A percentile compares a stretch with the other conserved stretches of the same genome.
Conservation (phyloP, 1,139 yeast genomes). For the Pichia sp. region DNA sequence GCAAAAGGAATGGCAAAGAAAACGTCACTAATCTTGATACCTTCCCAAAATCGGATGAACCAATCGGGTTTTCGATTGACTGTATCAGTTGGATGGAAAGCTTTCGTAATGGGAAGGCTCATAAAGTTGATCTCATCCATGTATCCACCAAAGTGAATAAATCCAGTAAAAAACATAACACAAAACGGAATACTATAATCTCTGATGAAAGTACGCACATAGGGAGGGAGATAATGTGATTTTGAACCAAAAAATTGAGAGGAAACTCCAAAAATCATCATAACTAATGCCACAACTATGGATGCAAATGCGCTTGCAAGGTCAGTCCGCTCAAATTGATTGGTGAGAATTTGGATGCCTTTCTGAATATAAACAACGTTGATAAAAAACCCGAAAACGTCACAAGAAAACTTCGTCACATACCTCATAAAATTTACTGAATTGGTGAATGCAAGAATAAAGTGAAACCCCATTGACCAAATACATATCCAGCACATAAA, state of each 20-base stretch:
- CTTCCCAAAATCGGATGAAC: constrained; percentile 78
- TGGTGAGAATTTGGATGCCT: constrained; percentile 73
- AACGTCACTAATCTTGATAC: constrained; percentile 64
- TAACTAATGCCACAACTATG: constrained; percentile 64
- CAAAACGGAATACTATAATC: constrained; percentile 84
- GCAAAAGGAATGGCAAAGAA: constrained; percentile 94
- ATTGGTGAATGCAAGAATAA: constrained; percentile 67
- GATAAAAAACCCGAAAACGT: constrained; percentile 88
- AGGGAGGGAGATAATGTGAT: constrained; percentile 57
- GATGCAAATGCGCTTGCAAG: constrained; percentile 69
- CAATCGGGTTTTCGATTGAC: constrained; percentile 47
- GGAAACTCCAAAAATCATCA: constrained; percentile 71
- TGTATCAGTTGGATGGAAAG: constrained; percentile 69
- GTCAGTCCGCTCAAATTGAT: constrained; percentile 53
- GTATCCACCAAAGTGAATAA: constrained; percentile 82
- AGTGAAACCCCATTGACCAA: constrained; percentile 86
- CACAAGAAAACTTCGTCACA: constrained; percentile 83
- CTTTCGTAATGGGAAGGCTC: constrained; percentile 62
- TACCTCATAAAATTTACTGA: constrained; percentile 64
- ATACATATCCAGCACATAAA: constrained; percentile 95
- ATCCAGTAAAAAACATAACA: constrained; percentile 88
- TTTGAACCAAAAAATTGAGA: constrained; percentile 57
- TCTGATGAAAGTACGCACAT: constrained; percentile 62
- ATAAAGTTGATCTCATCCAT: constrained; percentile 51
- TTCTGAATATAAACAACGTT: constrained; percentile 87